Evolutionary conservation across 768 basidiomycete genomes (phyloP).

Genomic region (Hypsizygus marmoreus): DNA sequence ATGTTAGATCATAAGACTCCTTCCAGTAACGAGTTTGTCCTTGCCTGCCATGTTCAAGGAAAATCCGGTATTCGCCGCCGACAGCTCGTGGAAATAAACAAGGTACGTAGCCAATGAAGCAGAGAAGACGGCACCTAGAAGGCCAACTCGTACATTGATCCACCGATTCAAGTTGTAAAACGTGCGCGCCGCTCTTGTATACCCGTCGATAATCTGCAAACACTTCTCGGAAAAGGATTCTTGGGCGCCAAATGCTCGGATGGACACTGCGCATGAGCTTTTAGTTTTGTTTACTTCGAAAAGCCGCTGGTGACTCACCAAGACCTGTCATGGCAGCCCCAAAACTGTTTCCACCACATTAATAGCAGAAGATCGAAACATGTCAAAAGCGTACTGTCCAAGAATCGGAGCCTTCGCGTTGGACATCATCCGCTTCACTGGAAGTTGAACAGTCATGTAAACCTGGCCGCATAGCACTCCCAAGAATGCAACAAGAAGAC

Average conservation of each 20-base stretch:
- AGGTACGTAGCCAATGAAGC: constrained; percentile 55
- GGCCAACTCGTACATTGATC: constrained; percentile 51
- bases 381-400: constrained; percentile 39
- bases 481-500: constrained; percentile 36
- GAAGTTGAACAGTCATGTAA: constrained; percentile 46
- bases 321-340: constrained; percentile 60
- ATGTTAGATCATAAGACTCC: constrained; percentile 24
- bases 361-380: constrained; percentile 4
- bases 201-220: constrained; percentile 51
- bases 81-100: constrained; percentile 39
- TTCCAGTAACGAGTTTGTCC: constrained; percentile 33
- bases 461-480: constrained; percentile 44
- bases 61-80: constrained; percentile 48
- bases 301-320: constrained; percentile 26
- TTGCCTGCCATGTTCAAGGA: constrained; percentile 51
- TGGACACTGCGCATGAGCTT: constrained; percentile 37
- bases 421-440: constrained; percentile 47
- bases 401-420: constrained; percentile 35
- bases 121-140: constrained; percentile 56
- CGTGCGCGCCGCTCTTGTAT: constrained; percentile 41
- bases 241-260: constrained; percentile 66
- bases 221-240: constrained; percentile 44
- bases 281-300: not conserved
- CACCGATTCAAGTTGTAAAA: constrained; percentile 53
- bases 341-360: constrained; percentile 36